Conservation (phyloP, 202 grass and related monocot genomes). For the Bolboschoenoplectus hybrid region DNA sequence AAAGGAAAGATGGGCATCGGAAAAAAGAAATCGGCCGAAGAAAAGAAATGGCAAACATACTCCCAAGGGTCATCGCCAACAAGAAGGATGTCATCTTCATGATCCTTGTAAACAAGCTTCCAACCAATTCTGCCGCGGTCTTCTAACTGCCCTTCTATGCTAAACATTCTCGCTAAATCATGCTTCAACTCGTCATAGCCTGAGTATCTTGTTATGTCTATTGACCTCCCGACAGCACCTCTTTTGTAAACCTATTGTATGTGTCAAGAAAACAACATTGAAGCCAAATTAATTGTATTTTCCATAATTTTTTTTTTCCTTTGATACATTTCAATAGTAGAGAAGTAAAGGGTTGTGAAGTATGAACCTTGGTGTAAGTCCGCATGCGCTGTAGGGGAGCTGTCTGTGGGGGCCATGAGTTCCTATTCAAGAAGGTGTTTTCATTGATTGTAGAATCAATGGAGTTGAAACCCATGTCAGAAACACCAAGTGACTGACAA, state of each 20-base stretch:
- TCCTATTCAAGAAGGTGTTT: constrained; percentile 76
- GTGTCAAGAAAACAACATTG: not conserved
- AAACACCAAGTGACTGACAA: constrained; percentile 95
- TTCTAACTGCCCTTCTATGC: constrained; percentile 97
- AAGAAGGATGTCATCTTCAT: constrained; percentile 86
- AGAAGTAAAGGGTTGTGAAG: constrained; percentile 21
- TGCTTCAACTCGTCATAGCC: constrained; percentile 88
- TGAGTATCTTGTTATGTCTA: constrained; percentile 79
- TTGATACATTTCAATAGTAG: constrained; percentile 34
- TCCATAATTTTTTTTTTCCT: constrained; percentile 19
- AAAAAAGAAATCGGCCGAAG: not conserved
- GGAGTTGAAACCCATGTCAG: constrained; percentile 92
- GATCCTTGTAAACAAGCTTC: constrained; percentile 98
- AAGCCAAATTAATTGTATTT: not conserved
- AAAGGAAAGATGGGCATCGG: not conserved
- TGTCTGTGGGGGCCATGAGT: constrained; percentile 56
- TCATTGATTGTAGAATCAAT: constrained; percentile 95
- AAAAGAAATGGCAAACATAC: constrained; percentile 58
- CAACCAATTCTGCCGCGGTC: constrained; percentile 86
- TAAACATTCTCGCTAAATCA: constrained; percentile 97
- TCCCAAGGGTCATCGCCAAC: constrained; percentile 98
- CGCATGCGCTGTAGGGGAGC: constrained; percentile 73
- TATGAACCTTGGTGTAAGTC: constrained; percentile 94
- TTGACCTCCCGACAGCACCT: constrained; percentile 92
- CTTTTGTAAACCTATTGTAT: constrained; percentile 80